Evolutionary conservation across 2,329 filamentous ascomycete genomes (phyloP).

Genomic region (Clonostachys rosea): DNA sequence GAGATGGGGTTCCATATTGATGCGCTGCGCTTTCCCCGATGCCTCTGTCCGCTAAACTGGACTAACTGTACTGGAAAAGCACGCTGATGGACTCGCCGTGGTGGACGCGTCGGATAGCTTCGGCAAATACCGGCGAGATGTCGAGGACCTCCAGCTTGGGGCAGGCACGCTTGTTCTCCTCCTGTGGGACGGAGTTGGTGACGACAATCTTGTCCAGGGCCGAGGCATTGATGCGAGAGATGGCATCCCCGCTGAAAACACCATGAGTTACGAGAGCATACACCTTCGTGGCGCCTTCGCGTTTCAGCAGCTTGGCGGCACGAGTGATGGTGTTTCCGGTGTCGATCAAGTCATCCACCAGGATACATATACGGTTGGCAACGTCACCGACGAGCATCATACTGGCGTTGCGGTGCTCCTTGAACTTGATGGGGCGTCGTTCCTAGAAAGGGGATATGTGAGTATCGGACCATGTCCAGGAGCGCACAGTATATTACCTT

Average conservation of each 20-base stretch:
- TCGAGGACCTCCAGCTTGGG: slow-evolving; percentile 90
- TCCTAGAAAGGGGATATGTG: slow-evolving; percentile 49
- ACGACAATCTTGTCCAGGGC: slow-evolving; percentile 90
- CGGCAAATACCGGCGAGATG: slow-evolving; percentile 83
- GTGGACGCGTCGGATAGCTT: slow-evolving; percentile 93
- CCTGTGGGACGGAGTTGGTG: slow-evolving; percentile 91
- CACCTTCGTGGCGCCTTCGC: slow-evolving; percentile 85
- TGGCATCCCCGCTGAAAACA: slow-evolving; percentile 90
- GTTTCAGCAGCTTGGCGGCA: slow-evolving; percentile 94
- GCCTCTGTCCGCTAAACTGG: too few species aligned
- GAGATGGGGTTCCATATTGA: too few species aligned
- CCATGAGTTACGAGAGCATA: slow-evolving; percentile 94
- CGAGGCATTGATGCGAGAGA: slow-evolving; percentile 89
- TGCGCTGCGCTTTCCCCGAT: too few species aligned
- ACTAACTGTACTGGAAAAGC: slow-evolving; percentile 55
- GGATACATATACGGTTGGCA: slow-evolving; percentile 73
- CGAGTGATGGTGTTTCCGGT: slow-evolving; percentile 97
- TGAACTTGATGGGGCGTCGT: slow-evolving; percentile 83
- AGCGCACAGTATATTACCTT: slow-evolving; percentile 51
- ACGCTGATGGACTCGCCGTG: slow-evolving; percentile 97
- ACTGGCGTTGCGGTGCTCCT: slow-evolving; percentile 82
- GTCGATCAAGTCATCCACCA: slow-evolving; percentile 92
- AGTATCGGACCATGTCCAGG: slow-evolving; percentile 10
- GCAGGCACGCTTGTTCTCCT: slow-evolving; percentile 72
- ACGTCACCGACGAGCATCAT: slow-evolving; percentile 96